Evolutionary conservation across 305 asterid genomes (phyloP), one percentile per base, ranked within the genome.

Genomic region (Fraxinus xanthoxyloides): DNA sequence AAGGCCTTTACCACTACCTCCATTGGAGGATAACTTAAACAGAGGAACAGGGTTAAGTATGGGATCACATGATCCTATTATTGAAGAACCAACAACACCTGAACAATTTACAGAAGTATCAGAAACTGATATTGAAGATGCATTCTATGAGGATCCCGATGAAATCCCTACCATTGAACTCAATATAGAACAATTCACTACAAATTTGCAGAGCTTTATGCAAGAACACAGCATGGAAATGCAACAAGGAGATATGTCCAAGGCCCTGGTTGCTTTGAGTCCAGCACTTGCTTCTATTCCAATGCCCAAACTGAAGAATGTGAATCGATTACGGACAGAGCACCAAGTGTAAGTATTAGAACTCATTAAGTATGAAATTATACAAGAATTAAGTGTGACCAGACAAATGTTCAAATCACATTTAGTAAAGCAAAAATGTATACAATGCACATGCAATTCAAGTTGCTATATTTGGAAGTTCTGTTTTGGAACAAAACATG

Each of bases 101-200:
- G 97, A 95, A 80, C 85, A 89, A 63, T 83, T 87, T 40, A 54
- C 28, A 80, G 92, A 89, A 85, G 84, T 87, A 82, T 83, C 85
- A 63, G 93, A 87, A 85, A 87, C 87, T 67, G 99, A 96, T 75
- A 96, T 96, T 7, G 99, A 96, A 88, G 98, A 96, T 86, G 89
- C 91, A 19, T 90, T 87, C 86, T 90, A 84, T 78, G 97, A 91
- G 76, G 99, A 94, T 83, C 90, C 98, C 19, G 95, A 96, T 82
- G 97, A 96, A 82, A 96, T 96, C 82, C 99, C 99, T 24, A 88
- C 88, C 61, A 93, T 94, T 67, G 87, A 92, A 82, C 94, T 96
- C 84, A 88, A 90, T 83, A 84, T 96, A 15, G 91, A 96, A 83
- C 94, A 90, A 87, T 90, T 92, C 78, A 85, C 92, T 0, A 61